phyloP scores from a whole-genome alignment of 345 rosid genomes.

The Salix brachista region DNA sequence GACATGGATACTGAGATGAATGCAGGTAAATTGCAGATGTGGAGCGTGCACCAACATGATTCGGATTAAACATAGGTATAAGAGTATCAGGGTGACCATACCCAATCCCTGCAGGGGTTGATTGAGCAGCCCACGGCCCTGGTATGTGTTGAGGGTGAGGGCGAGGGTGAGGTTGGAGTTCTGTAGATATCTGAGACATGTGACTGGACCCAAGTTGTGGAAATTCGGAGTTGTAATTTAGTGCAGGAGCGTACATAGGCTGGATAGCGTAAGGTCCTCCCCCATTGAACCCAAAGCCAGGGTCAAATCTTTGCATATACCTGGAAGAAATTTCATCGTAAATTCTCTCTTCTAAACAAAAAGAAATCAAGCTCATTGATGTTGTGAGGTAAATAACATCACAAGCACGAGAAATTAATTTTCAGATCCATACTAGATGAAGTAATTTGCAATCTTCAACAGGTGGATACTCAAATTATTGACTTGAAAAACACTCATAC shows the following conservation, averaged over 20 bases:
- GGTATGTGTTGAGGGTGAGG: conserved; percentile 66
- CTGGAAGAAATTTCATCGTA: conserved; percentile 29
- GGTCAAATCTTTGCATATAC: conserved; percentile 77
- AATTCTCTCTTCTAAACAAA: not conserved
- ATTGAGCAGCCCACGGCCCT: conserved; percentile 49
- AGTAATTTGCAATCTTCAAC: not conserved
- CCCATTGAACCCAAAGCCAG: conserved; percentile 65
- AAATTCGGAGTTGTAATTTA: conserved; percentile 80
- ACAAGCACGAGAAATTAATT: not conserved
- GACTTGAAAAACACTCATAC: not conserved
- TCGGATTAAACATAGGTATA: conserved; percentile 57
- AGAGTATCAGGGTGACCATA: conserved; percentile 75
- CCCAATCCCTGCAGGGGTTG: conserved; percentile 49
- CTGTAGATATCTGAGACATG: conserved; percentile 56
- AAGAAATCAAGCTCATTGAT: not conserved
- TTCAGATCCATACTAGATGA: not conserved
- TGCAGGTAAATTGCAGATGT: conserved; percentile 51
- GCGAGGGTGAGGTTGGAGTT: conserved; percentile 48
- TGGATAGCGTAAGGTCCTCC: conserved; percentile 63
- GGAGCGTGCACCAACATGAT: conserved; percentile 51
- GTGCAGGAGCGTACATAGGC: conserved; percentile 65
- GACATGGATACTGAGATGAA: conserved; percentile 67
- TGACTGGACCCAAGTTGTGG: conserved; percentile 68
- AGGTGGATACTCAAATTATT: not conserved
- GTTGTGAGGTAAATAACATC: not conserved